These are phyloP conservation scores for Trichoderma lentiforme DNA, from an alignment of 2,329 filamentous ascomycete genomes.

Conservation along the genomic window DNA sequence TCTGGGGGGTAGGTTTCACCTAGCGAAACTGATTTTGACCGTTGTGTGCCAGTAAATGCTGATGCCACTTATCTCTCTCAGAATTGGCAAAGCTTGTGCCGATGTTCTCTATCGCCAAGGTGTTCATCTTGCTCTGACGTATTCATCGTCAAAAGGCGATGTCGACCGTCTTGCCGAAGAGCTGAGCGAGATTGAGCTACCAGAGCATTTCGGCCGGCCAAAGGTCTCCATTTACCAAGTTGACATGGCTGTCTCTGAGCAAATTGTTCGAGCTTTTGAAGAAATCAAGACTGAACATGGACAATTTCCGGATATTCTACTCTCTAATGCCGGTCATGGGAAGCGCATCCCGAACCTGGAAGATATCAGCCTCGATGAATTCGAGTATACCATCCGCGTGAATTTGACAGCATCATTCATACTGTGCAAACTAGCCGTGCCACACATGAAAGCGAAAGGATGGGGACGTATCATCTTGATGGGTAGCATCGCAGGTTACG, in stretches of 20 bases:
- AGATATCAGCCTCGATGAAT: constrained; percentile 62
- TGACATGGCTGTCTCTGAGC: not conserved
- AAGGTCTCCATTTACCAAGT: not conserved
- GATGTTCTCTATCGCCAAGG: not conserved
- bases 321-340: constrained; percentile 60
- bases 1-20: not conserved
- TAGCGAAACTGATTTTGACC: not conserved
- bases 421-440: not conserved
- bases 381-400: constrained; percentile 59
- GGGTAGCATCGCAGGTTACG: not conserved
- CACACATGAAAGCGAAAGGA: not conserved
- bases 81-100: not conserved
- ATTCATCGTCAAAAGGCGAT: not conserved
- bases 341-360: constrained; percentile 54
- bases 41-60: not conserved
- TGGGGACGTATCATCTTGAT: not conserved
- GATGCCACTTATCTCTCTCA: not conserved
- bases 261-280: not conserved
- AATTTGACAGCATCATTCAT: constrained; percentile 60
- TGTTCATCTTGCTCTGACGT: not conserved
- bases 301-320: not conserved
- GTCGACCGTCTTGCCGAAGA: not conserved
- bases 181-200: not conserved
- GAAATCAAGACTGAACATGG: not conserved
- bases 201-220: not conserved